phyloP scores from a whole-genome alignment of 768 basidiomycete species.

The Hysterangium stoloniferum region DNA sequence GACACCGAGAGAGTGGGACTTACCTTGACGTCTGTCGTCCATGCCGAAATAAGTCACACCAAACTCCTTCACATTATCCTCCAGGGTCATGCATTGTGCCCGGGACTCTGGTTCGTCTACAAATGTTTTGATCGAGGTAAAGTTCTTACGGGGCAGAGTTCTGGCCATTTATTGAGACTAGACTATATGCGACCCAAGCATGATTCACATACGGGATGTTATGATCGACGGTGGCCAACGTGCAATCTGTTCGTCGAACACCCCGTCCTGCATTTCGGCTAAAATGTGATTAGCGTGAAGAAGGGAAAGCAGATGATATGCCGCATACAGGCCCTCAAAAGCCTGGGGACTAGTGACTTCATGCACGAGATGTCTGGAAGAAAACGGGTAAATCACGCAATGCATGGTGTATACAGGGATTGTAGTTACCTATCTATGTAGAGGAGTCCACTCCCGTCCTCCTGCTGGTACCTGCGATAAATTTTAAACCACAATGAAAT shows the following conservation, averaged over 20 bases:
- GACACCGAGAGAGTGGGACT: conserved; percentile 10
- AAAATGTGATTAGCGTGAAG: conserved; percentile 7
- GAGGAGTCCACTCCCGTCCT: conserved; percentile 71
- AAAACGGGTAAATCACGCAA: neutral
- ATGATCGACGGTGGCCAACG: conserved; percentile 83
- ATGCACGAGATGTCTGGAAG: conserved; percentile 41
- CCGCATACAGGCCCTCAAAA: conserved; percentile 74
- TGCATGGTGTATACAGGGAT: neutral
- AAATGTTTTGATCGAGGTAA: conserved; percentile 61
- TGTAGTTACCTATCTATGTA: conserved; percentile 79
- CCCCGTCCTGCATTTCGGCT: conserved; percentile 68
- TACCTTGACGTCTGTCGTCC: conserved; percentile 83
- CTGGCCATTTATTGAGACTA: conserved; percentile 26
- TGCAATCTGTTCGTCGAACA: conserved; percentile 82
- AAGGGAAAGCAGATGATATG: no score
- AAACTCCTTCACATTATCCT: conserved; percentile 87
- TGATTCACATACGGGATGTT: conserved; percentile 82
- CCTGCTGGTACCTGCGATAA: conserved; percentile 52
- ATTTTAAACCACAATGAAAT: conserved; percentile 2
- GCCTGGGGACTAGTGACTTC: conserved; percentile 95
- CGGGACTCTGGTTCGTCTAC: conserved; percentile 81
- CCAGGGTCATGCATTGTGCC: conserved; percentile 73
- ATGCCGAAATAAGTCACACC: conserved; percentile 89
- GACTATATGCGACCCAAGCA: no score
- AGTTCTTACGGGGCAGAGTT: conserved; percentile 67